A percentile compares a stretch with the other conserved stretches of the same genome.
These are phyloP conservation scores for Viridothelium virens DNA, from an alignment of 495 filamentous ascomycete genomes.

Conservation along the genomic window DNA sequence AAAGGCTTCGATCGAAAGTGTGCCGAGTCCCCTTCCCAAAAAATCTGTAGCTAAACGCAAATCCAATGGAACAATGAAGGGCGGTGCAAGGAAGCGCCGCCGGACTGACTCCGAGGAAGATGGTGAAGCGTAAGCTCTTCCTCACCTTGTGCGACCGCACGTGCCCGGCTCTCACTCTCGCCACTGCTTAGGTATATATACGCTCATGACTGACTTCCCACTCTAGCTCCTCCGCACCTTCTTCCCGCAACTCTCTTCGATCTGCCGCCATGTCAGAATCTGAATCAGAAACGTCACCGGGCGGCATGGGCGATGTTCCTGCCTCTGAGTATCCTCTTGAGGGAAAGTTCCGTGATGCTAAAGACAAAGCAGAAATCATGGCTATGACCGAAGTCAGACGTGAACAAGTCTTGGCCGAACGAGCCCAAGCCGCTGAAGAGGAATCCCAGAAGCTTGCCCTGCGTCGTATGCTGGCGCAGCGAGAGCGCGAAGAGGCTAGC, in stretches of 20 bases:
- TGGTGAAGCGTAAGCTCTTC: constrained; percentile 70
- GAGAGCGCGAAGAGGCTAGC: constrained; percentile 53
- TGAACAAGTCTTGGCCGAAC: constrained; percentile 81
- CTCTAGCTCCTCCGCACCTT: constrained; percentile 50
- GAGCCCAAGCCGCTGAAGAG: constrained; percentile 70
- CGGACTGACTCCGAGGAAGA: constrained; percentile 65
- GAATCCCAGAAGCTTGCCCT: constrained; percentile 75
- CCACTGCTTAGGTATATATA: constrained; percentile 16
- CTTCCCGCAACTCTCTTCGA: constrained; percentile 63
- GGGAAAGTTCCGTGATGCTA: constrained; percentile 68
- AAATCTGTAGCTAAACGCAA: constrained; percentile 43
- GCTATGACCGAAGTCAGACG: constrained; percentile 82
- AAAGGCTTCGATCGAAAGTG: neutral
- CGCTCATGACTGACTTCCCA: constrained; percentile 21
- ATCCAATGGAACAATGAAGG: constrained; percentile 29
- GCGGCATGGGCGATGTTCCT: constrained; percentile 40
- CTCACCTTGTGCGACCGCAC: constrained; percentile 5
- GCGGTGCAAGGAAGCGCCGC: constrained; percentile 36
- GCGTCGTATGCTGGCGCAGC: constrained; percentile 65
- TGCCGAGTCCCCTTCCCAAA: neutral
- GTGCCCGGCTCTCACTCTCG: neutral
- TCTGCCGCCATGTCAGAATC: constrained; percentile 89
- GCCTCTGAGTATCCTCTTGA: constrained; percentile 72
- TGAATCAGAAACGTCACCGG: constrained; percentile 56
- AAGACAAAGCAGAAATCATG: constrained; percentile 77